Conservation (phyloP, 805 yeast species). For the Candida nitratophila region DNA sequence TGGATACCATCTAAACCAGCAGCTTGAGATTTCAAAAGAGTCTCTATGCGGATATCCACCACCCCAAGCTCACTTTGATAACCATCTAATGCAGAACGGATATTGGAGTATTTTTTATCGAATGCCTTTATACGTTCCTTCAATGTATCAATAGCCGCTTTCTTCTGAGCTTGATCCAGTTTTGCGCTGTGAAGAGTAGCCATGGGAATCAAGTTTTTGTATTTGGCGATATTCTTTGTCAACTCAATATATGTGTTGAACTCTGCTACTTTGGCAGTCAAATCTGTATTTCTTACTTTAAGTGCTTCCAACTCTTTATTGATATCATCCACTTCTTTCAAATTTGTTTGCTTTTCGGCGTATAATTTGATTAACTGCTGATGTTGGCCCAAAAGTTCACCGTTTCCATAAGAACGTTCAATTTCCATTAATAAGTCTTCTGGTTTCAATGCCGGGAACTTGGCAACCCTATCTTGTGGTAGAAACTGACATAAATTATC, state of each 20-base stretch:
- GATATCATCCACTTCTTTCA: constrained; percentile 22
- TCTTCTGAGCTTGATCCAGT: constrained; percentile 25
- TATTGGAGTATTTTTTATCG: not conserved
- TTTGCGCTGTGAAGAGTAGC: constrained; percentile 28
- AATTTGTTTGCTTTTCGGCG: constrained; percentile 23
- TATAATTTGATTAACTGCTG: constrained; percentile 49
- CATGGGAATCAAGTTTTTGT: constrained; percentile 29
- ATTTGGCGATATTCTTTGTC: constrained; percentile 29
- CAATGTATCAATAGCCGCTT: constrained; percentile 18
- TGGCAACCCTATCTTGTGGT: constrained; percentile 93
- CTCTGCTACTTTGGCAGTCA: constrained; percentile 40
- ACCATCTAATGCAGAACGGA: not conserved
- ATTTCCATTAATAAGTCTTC: constrained; percentile 71
- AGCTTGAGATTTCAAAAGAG: not conserved
- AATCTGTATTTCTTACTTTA: constrained; percentile 26
- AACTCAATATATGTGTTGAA: constrained; percentile 39
- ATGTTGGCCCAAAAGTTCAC: constrained; percentile 51
- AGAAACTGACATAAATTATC: constrained; percentile 90
- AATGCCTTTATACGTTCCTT: constrained; percentile 5
- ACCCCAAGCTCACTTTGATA: not conserved
- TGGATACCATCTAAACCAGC: not conserved
- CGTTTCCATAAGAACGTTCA: constrained; percentile 68
- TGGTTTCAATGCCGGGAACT: constrained; percentile 77
- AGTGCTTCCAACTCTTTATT: constrained; percentile 27
- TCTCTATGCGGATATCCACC: not conserved